phyloP scores from a whole-genome alignment of 306 rosid species.

The Casuarina equisetifolia region DNA sequence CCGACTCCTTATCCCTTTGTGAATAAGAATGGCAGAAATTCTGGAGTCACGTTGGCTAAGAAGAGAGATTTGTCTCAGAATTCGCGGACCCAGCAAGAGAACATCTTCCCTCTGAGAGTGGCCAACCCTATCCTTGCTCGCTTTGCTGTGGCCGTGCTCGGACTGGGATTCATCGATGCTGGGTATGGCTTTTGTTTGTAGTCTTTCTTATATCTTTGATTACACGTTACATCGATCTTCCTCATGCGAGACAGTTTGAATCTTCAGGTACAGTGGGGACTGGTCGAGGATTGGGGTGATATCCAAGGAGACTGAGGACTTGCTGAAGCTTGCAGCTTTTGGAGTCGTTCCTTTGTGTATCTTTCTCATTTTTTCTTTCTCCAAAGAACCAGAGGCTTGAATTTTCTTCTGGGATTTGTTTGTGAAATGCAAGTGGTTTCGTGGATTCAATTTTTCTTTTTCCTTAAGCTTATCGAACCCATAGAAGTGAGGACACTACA shows the following conservation, averaged over 20 bases:
- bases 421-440: not conserved
- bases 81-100: too few relatives aligned
- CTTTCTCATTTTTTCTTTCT: constrained; percentile 47
- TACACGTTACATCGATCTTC: not conserved
- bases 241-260: constrained; percentile 1
- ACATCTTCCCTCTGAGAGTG: not conserved
- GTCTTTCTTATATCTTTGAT: not conserved
- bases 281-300: constrained; percentile 95
- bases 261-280: constrained; percentile 87
- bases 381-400: constrained; percentile 35
- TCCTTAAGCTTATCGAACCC: not conserved
- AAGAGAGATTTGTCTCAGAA: too few relatives aligned
- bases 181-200: constrained; percentile 40
- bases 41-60: too few relatives aligned
- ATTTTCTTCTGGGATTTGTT: constrained; percentile 7
- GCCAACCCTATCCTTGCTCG: constrained; percentile 53
- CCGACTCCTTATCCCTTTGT: too few relatives aligned
- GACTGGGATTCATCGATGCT: constrained; percentile 81
- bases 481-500: too few relatives aligned
- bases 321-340: constrained; percentile 75
- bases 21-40: too few relatives aligned
- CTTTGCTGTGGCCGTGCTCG: constrained; percentile 59
- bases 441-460: not conserved
- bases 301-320: constrained; percentile 58
- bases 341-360: constrained; percentile 65